Evolutionary conservation across 1,139 yeast species (phyloP), one percentile per base, ranked within the genome.

Genomic region (Scheffersomyces parashehatae): DNA sequence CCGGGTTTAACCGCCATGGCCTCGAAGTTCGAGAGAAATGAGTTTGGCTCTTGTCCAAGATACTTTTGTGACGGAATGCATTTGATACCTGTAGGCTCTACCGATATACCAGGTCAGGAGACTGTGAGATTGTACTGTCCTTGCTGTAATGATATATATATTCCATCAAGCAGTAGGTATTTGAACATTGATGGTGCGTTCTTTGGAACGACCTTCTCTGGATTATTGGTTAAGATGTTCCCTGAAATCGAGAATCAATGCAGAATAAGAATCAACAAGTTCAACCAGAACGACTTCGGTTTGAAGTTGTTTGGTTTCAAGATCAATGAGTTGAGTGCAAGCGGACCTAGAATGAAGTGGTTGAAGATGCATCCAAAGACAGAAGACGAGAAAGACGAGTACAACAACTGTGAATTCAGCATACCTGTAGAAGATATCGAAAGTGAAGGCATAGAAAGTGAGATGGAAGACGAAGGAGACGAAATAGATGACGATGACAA

Each of bases 281-380:
- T 79, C 52, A 76, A 75, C 60, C 73, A 72, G 45, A 66, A 65
- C 41, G 75, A 71, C 45, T 88, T 81, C 60, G 87, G 88, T 34
- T 75, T 90, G 58, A 87, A 84, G 58, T 77, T 91, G 41, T 95
- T 88, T 69, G 99, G 99, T 0, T 93, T 95, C 69, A 81, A 80
- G 52, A 75, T 93, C 34, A 82, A 87, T 55, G 95, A 88, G 59
- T 61, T 70, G 44, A 85, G 96, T 42, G 71, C 78, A 15, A 79
- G 88, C 39, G 99, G 99, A 0, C 95, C 96, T 10, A 76, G 98
- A 55, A 93, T 93, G 99, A 81, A 79, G 57, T 93, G 99, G 99
- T 73, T 93, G 49, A 80, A 98, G 54, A 82, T 82, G 64, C 74
- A 78, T 50, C 97, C 97, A 1, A 74, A 71, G 41, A 71, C 82